Evolutionary conservation across 345 rosid genomes (phyloP), one percentile per base, ranked within the genome.

Genomic region (Geranium rotundifolium): DNA sequence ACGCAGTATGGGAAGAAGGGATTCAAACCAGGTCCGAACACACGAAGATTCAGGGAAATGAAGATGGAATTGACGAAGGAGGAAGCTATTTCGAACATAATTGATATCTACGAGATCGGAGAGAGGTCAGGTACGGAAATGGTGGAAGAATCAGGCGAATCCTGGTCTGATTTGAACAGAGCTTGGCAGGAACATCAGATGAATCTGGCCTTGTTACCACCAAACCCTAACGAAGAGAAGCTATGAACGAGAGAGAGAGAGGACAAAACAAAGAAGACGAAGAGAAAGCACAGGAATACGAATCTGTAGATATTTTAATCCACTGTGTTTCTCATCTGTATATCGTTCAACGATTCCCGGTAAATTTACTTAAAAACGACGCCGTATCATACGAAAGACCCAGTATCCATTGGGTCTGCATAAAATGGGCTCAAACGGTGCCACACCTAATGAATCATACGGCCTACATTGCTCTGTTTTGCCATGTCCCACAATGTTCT

Each of bases 11-110:
- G 99, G 72, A 81, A 72, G 75, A 83, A 84, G 1, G 97, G 97
- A 90, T 90, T 93, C 89, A 90, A 81, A 58, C 85, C 95, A 57
- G 99, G 97, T 16, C 97, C 99, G 49, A 93, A 75, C 56, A 74
- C 95, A 69, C 96, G 90, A 57, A 87, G 87, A 70, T 81, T 92
- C 65, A 77, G 80, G 60, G 62, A 74, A 56, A 71, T 29, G 5
- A 73, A 31, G 58, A 79, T 41, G 49, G 83, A 57, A 59, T 74
- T 61, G 75, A 72, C 76, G 68, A 67, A 69, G 39, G 78, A 64
- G 16, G 85, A 77, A 56, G 85, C 76, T 55, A 61, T 60, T 20
- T 76, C 56, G 74, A 79, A 69, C 98, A 91, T 91, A 76, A 70
- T 74, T 56, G 63, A 56, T 52, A 49, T 46, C 16, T 46, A 14